Evolutionary conservation across 2,329 filamentous ascomycete genomes (phyloP), one percentile per base, ranked within the genome.

Genomic region (Clonostachys byssicola): DNA sequence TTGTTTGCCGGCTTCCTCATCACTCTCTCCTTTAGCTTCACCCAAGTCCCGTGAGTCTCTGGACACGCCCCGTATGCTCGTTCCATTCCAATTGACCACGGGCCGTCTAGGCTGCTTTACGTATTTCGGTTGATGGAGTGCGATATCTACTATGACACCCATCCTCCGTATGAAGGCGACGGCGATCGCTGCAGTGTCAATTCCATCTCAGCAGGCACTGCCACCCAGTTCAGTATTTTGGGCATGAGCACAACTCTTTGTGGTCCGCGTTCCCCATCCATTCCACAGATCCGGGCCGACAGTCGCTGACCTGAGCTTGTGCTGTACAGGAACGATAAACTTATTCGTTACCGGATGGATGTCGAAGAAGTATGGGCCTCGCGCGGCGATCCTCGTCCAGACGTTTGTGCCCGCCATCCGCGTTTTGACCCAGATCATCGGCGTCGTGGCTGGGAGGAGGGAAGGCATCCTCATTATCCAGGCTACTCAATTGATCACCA

Each of bases 71-170:
- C 23, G 23, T 30, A 39, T 34, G 34, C 17, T 12, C 30, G 33
- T 36, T 34, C 18, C 10, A 43, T 41, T 6, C 12, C 8, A 5
- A 34, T 34, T 36, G 16, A 50, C 56, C 30, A 61, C 35, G 5
- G 1, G 5, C 16, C 42, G 8, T 10, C 18, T 12, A 71, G 73
- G 5, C 63, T 77, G 5, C 66, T 86, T 42, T 86, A 85, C 61
- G 81, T 85, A 20, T 88, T 89, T 55, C 81, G 83, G 48, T 60
- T 86, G 2, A 88, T 89, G 84, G 82, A 81, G 44, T 89, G 86
- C 63, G 81, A 89, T 47, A 75, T 78, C 45, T 89, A 82, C 60
- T 89, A 88, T 63, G 67, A 73, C 35, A 68, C 68, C 3, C 78
- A 87, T 55, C 72, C 77, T 12, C 71, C 74, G 0, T 78, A 68